Evolutionary conservation across 106 monocot genomes (phyloP), one percentile per base, ranked within the genome.

Genomic region (Narthecium ossifragum): DNA sequence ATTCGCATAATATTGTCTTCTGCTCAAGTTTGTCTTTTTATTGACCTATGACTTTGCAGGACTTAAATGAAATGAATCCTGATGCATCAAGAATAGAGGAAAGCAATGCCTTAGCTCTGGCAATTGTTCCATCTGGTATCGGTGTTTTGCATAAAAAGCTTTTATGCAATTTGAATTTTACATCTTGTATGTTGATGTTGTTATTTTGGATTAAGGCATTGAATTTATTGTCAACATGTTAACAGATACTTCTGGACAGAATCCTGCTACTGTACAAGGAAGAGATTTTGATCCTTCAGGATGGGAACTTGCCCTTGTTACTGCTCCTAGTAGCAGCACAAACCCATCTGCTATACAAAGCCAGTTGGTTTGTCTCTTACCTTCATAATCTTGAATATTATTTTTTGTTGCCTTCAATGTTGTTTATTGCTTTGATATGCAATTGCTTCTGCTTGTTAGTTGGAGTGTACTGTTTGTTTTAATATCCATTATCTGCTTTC

Each of bases 221-320:
- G 14, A 13, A 43, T 29, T 41, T 32, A 25, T 14, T 20, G 37
- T 60, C 0, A 48, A 25, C 51, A 33, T 54, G 14, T 48, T 25
- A 31, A 7, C 72, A 82, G 73, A 30, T 62, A 17, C 46, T 13
- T 23, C 61, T 28, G 67, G 64, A 20, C 62, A 60, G 55, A 60
- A 63, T 47, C 39, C 67, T 55, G 51, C 55, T 58, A 53, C 26
- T 25, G 3, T 52, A 36, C 83, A 81, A 65, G 80, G 80, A 5
- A 80, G 73, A 32, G 74, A 58, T 65, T 80, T 90, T 73, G 94
- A 96, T 73, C 90, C 94, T 33, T 75, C 90, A 47, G 94, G 94
- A 73, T 96, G 94, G 94, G 94, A 96, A 75, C 89, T 96, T 53
- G 94, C 94, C 39, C 79, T 96, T 67, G 94, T 96, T 46, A 70